Base-by-base conservation (phyloP, 176 grass and related monocot genomes). In the Tillandsia fasciculata region DNA sequence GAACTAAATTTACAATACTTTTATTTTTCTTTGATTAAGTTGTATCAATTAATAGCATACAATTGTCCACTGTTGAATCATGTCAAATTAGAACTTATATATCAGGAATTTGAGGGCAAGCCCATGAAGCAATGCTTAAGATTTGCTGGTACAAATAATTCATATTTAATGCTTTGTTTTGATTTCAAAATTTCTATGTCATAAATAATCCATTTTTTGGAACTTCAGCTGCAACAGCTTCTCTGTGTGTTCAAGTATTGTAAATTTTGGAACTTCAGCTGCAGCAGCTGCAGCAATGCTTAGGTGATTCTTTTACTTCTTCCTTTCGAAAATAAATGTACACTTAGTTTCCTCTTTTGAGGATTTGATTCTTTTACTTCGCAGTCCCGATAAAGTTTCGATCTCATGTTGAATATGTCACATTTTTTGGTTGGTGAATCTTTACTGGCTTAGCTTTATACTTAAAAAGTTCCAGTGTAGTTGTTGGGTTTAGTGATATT, bases 211-310 rank as follows among this genome's bases (percentile, higher is more conserved):
- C 12, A 59, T 59, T 17, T 80, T 77, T 78, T 72, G 54, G 42
- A 64, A 64, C 82, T 79, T 61, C 87, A 99, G 95, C 90, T 76
- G 95, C 90, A 4, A 90, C 95, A 15, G 90, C 90, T 56, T 99
- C 94, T 28, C 49, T 91, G 26, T 94, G 87, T 74, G 87, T 99
- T 75, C 73, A 65, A 77, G 87, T 59, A n/a, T n/a, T n/a, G n/a
- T n/a, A n/a, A n/a, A n/a, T 80, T 77, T 78, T 72, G 54, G 42
- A 64, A 64, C 82, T 79, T 61, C 87, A 99, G 95, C 90, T 76
- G 95, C 90, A 4, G 95, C 95, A 15, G 90, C 90, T 56, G 87
- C n/a, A n/a, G n/a, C n/a, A n/a, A n/a, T n/a, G n/a, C n/a, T n/a
- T 20, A 14, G 56, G 20, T n/a, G 8, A 15, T 8, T 59, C 20